phyloP scores from a whole-genome alignment of 306 rosid genomes.

The Quercus wislizeni region DNA sequence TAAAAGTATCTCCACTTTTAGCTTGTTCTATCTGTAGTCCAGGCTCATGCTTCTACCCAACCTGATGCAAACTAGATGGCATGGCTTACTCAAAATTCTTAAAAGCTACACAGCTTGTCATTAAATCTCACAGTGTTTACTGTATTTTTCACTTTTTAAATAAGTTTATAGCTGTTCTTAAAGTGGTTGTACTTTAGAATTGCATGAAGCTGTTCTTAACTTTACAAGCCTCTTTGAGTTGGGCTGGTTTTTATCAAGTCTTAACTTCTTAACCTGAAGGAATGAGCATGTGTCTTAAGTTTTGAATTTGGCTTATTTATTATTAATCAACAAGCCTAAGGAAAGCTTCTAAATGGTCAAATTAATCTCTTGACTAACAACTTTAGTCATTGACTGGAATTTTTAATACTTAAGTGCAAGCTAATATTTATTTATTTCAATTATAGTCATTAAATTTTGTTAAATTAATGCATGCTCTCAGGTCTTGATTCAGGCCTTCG shows the following conservation, averaged over 20 bases:
- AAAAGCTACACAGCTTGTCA: neutral
- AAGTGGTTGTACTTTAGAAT: neutral
- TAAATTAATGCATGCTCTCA: conserved; percentile 33
- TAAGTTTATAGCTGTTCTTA: neutral
- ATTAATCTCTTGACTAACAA: neutral
- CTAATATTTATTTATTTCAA: neutral
- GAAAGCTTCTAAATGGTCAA: neutral
- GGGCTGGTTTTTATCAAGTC: neutral
- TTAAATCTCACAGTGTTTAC: neutral
- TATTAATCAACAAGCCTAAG: neutral
- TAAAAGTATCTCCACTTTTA: too few species aligned
- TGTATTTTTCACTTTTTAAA: neutral
- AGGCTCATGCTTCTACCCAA: neutral
- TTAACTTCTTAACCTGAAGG: neutral
- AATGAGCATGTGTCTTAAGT: neutral
- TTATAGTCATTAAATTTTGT: neutral
- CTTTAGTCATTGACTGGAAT: neutral
- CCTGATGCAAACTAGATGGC: neutral
- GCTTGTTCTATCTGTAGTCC: neutral
- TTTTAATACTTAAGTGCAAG: neutral
- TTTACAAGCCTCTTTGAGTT: neutral
- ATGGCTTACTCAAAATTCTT: neutral
- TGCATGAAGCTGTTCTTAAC: neutral
- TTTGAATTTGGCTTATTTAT: neutral
- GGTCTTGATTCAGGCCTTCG: conserved; percentile 71